Conservation (phyloP, 1,284 basidiomycete genomes). For the Tilletia setariae region DNA sequence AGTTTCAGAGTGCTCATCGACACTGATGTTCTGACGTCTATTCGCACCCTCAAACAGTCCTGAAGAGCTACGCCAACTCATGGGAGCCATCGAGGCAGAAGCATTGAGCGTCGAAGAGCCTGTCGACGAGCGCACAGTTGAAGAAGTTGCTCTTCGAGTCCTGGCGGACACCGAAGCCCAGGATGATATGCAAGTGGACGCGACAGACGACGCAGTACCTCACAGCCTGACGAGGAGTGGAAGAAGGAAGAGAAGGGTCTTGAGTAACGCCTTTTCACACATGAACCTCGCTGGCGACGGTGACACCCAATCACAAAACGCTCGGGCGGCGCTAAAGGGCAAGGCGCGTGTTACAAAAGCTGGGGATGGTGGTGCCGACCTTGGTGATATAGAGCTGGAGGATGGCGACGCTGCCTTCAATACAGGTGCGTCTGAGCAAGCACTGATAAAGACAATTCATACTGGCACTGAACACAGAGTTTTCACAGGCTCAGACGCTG, state of each 20-base stretch:
- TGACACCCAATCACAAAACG: background rate
- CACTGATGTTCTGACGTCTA: too few species aligned
- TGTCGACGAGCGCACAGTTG: too few species aligned
- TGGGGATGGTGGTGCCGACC: background rate
- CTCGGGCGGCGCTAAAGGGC: background rate
- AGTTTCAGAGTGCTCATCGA: too few species aligned
- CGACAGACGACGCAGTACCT: background rate
- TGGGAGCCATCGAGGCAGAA: too few species aligned
- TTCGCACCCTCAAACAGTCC: too few species aligned
- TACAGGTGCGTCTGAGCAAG: background rate
- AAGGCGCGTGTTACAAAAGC: background rate
- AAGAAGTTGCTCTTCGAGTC: too few species aligned
- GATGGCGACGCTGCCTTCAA: background rate
- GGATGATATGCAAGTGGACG: background rate
- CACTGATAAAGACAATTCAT: background rate
- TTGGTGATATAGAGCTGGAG: background rate
- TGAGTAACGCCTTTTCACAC: background rate
- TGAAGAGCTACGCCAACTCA: too few species aligned
- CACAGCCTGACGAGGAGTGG: too few species aligned
- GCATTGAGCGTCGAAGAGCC: too few species aligned
- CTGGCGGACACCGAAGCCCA: too few species aligned
- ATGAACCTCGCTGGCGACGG: conserved; percentile 5
- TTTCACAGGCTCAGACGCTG: conserved; percentile 1
- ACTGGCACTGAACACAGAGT: background rate
- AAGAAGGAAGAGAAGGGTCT: background rate